Conservation (phyloP, 768 basidiomycete species). For the Guyanaporus albipodus region DNA sequence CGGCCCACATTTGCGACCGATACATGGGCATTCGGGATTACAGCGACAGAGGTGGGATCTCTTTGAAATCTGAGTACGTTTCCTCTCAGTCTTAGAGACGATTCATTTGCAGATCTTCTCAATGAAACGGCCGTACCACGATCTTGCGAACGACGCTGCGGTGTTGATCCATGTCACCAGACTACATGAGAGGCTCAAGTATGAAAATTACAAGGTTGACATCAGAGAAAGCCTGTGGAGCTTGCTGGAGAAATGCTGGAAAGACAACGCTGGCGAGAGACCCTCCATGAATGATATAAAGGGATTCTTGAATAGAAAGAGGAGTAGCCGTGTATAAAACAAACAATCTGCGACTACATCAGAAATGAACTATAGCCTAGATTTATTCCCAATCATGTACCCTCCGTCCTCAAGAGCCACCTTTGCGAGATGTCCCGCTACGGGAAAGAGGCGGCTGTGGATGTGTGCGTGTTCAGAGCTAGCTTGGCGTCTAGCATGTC, state of each 20-base stretch:
- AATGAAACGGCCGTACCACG: constrained; percentile 17
- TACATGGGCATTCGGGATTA: constrained; percentile 37
- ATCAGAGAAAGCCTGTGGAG: constrained; percentile 19
- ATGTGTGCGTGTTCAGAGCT: constrained; percentile 74
- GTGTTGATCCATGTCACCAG: constrained; percentile 18
- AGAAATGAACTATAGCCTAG: constrained; percentile 24
- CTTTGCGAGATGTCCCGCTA: constrained; percentile 62
- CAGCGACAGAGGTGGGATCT: constrained; percentile 32
- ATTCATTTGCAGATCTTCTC: constrained; percentile 23
- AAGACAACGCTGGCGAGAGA: constrained; percentile 7
- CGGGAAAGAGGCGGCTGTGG: constrained; percentile 45
- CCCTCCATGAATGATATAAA: constrained; percentile 13
- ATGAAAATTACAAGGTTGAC: constrained; percentile 18
- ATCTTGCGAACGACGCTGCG: constrained; percentile 8
- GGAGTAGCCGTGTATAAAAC: constrained; percentile 8
- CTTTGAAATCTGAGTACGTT: neutral
- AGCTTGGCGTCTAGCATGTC: constrained; percentile 80
- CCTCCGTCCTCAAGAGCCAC: constrained; percentile 55
- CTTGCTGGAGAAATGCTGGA: constrained; percentile 19
- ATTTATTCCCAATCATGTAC: constrained; percentile 16
- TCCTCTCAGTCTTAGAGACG: neutral
- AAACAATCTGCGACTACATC: neutral
- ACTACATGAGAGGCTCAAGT: constrained; percentile 9
- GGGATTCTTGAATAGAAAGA: constrained; percentile 21
- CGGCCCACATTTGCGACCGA: constrained; percentile 29